phyloP scores from a whole-genome alignment of 371 early-diverging fungal species.

The Apophysomyces sp. region DNA sequence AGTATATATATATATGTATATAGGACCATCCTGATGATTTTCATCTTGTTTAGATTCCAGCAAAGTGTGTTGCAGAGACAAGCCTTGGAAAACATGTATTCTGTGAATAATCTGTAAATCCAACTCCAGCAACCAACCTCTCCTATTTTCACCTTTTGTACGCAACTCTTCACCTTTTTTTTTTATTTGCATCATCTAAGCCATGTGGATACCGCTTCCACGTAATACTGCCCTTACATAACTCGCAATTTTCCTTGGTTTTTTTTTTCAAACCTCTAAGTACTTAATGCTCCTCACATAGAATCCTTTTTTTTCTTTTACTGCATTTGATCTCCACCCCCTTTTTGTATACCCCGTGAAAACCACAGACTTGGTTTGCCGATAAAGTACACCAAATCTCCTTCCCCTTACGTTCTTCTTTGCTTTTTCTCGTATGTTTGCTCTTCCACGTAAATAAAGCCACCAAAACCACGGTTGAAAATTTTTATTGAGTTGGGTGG shows the following conservation, averaged over 20 bases:
- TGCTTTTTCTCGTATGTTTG: not conserved
- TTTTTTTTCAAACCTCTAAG: not conserved
- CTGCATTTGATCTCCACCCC: constrained; percentile 1
- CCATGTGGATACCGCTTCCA: not conserved
- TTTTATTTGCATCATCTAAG: constrained; percentile 5
- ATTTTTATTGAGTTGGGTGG: not conserved
- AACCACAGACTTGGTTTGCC: not conserved
- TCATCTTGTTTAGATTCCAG: constrained; percentile 31
- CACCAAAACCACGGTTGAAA: not conserved
- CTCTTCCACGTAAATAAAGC: constrained; percentile 1
- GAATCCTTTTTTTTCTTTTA: not conserved
- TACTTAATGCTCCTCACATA: constrained; percentile 1
- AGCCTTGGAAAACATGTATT: constrained; percentile 51
- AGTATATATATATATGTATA: not conserved
- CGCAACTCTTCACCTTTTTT: not conserved
- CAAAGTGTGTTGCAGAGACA: constrained; percentile 50
- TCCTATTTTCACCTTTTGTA: not conserved
- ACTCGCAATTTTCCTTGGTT: not conserved
- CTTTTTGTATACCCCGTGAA: not conserved
- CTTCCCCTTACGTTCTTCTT: constrained; percentile 2
- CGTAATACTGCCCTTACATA: constrained; percentile 2
- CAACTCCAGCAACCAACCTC: not conserved
- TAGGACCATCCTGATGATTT: not conserved
- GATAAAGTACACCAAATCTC: not conserved
- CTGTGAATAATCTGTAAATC: constrained; percentile 29